Evolutionary conservation across 495 filamentous ascomycete genomes (phyloP).

Genomic region (Cudoniella acicularis): DNA sequence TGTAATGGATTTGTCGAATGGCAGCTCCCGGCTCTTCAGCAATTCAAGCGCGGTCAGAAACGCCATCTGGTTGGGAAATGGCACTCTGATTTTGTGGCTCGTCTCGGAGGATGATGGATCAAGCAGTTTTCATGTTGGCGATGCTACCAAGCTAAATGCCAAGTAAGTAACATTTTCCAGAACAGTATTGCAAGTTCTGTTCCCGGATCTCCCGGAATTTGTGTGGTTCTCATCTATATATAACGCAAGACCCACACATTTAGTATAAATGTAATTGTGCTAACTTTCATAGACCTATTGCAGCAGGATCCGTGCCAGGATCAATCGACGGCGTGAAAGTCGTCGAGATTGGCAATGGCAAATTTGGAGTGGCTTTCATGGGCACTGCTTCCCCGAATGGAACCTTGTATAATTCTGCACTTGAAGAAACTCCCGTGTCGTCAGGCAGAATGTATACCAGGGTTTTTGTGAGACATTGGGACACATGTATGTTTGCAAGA

Average conservation of each 20-base stretch:
- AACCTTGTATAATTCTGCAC: constrained; percentile 52
- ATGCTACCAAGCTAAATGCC: constrained; percentile 48
- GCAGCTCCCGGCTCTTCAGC: constrained; percentile 60
- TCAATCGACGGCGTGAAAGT: constrained; percentile 71
- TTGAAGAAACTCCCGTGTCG: constrained; percentile 48
- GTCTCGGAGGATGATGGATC: constrained; percentile 56
- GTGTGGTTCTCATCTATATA: too few species aligned
- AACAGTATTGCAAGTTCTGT: too few species aligned
- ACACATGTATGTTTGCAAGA: constrained; percentile 37
- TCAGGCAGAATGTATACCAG: constrained; percentile 62
- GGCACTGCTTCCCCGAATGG: constrained; percentile 57
- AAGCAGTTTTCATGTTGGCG: constrained; percentile 57
- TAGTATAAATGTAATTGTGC: too few species aligned
- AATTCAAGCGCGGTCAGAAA: constrained; percentile 60
- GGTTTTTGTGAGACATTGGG: constrained; percentile 74
- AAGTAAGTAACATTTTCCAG: background rate
- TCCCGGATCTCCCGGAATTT: too few species aligned
- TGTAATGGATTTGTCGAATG: constrained; percentile 63
- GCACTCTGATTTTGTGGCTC: constrained; percentile 59
- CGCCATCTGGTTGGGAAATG: constrained; percentile 70
- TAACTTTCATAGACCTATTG: constrained; percentile 1
- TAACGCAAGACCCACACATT: too few species aligned
- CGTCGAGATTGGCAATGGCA: constrained; percentile 51
- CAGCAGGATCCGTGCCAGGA: constrained; percentile 57
- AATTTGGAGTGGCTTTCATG: constrained; percentile 64